These are phyloP conservation scores for Aspergillus sclerotialis DNA, from an alignment of 2,329 filamentous ascomycete species.

Conservation along the genomic window DNA sequence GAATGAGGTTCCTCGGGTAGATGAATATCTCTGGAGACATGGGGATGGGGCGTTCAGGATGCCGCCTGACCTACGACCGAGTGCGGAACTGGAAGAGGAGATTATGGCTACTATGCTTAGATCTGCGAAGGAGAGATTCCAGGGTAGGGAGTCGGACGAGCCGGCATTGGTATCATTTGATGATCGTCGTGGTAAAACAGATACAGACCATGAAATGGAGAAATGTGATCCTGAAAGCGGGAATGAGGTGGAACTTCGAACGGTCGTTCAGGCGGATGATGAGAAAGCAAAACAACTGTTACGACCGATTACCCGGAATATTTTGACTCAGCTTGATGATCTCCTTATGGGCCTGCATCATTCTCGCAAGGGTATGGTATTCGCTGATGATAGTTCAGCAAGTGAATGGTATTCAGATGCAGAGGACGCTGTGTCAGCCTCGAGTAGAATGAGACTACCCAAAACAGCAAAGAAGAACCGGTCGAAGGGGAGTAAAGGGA, in stretches of 20 bases:
- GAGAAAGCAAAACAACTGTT: constrained; percentile 59
- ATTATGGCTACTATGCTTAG: constrained; percentile 61
- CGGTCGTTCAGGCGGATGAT: constrained; percentile 63
- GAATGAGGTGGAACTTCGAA: constrained; percentile 20
- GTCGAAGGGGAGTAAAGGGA: constrained; percentile 19
- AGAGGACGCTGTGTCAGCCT: constrained; percentile 15
- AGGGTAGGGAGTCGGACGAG: constrained; percentile 24
- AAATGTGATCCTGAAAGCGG: constrained; percentile 12
- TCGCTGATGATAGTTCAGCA: constrained; percentile 17
- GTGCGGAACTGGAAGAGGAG: constrained; percentile 61
- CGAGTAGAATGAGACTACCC: constrained; percentile 5
- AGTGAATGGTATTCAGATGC: constrained; percentile 22
- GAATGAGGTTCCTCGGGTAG: constrained; percentile 52
- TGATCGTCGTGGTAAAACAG: constrained; percentile 11
- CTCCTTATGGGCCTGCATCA: constrained; percentile 66
- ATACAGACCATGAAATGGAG: constrained; percentile 12
- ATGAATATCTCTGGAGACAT: constrained; percentile 44
- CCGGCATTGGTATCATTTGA: constrained; percentile 6
- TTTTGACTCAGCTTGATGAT: constrained; percentile 62
- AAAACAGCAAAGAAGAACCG: constrained; percentile 8
- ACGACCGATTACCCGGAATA: constrained; percentile 61
- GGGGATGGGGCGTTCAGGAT: constrained; percentile 47
- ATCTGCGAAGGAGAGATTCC: constrained; percentile 60
- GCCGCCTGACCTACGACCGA: constrained; percentile 42
- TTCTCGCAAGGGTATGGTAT: constrained; percentile 48